Base-by-base conservation (phyloP, 83 land plant species). In the Picea abies region DNA sequence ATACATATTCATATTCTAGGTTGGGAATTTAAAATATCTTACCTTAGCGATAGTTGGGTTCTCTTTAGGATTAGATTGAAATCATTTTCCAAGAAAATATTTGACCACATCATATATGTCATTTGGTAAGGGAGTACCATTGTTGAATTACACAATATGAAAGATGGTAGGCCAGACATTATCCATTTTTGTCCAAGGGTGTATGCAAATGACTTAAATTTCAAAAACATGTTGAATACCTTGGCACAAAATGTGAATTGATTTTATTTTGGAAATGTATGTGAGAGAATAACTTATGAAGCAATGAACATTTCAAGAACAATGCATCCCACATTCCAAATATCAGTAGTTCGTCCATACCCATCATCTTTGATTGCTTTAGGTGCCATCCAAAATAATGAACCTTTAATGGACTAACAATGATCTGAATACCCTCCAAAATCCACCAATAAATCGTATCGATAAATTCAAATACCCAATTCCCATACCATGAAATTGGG, bases 291-390 rank as follows among this genome's bases (percentile, higher is more conserved):
- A 20, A 63, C 81, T 66, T 66, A 87, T 87, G 56, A 80, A 35
- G 87, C 87, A 76, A 87, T 87, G 17, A 87, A 81, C 89, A 87
- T 84, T 78, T 87, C 89, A 76, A 87, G 70, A 47, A 87, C 81
- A 22, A 84, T 87, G 84, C 89, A 87, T 4, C 89, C 89, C 37
- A 87, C 89, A 84, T 87, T 87, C 89, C 87, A 87, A 22, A 87
- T 84, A 81, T 84, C 87, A 75, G 84, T 87, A 25, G 80, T 83
- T 14, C 73, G 35, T 23, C 89, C 84, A 66, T 87, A 87, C 47
- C 87, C 87, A 76, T 87, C 87, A 35, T 87, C 89, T 81, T 85
- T 85, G 39, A 85, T 83, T 37, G 83, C 87, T 60, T 86, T 85
- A 52, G 85, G 87, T 23, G 85, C 87, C 87, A 86, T 86, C 87